Percentiles rank a stretch among this genome's conserved stretches.
phyloP scores from a whole-genome alignment of 495 filamentous ascomycete genomes.

The Podospora sp. region DNA sequence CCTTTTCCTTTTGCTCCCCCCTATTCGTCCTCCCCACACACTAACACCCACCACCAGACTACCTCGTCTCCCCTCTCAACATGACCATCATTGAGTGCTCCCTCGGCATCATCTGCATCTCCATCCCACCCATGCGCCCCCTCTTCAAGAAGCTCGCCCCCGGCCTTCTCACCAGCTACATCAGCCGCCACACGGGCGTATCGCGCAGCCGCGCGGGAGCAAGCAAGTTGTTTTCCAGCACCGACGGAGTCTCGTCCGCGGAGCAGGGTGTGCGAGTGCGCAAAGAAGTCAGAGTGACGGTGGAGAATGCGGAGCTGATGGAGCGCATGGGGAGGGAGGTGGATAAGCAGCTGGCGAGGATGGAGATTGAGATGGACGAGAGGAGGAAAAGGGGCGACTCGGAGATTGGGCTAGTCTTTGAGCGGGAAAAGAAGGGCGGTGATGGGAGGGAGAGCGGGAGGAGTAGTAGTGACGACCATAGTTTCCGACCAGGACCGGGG shows the following conservation, averaged over 20 bases:
- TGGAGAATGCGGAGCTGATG: background rate
- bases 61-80: slow-evolving; percentile 32
- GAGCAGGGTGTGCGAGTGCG: slow-evolving; percentile 6
- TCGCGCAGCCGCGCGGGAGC: background rate
- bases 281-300: background rate
- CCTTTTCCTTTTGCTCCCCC: background rate
- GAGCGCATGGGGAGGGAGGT: no score
- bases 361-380: slow-evolving; percentile 20
- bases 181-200: background rate
- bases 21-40: background rate
- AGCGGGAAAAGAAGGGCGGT: background rate
- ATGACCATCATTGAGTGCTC: slow-evolving; percentile 39
- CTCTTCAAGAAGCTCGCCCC: slow-evolving; percentile 26
- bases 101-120: slow-evolving; percentile 37
- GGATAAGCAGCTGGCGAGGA: slow-evolving; percentile 23
- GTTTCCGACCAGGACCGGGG: no score
- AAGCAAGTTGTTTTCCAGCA: slow-evolving; percentile 2
- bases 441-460: background rate
- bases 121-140: slow-evolving; percentile 33
- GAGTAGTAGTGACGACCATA: background rate
- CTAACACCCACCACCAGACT: slow-evolving; percentile 26
- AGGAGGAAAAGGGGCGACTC: slow-evolving; percentile 1
- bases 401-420: background rate
- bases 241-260: background rate
- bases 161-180: slow-evolving; percentile 15